Base-by-base conservation (phyloP, 2,329 filamentous ascomycete species). In the Gnomoniopsis sp. region DNA sequence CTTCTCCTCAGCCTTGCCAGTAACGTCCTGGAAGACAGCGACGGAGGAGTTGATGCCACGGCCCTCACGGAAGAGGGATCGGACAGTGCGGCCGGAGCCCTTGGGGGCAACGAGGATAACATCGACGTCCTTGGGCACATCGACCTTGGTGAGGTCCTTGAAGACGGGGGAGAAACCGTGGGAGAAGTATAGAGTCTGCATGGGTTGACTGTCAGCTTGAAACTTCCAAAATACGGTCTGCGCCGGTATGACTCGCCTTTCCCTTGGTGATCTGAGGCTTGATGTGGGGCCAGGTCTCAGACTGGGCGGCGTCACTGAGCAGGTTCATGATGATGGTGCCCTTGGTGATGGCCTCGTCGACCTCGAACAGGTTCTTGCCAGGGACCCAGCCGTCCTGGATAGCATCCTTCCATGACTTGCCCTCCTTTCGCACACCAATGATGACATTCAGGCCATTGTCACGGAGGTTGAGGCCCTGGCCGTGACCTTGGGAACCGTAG, bases 81-180 rank as follows among this genome's bases (percentile, higher is more conserved):
- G 93, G 76, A 99, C 95, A 70, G 95, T 99, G 75, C 95, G 93
- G 79, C 95, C 95, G 75, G 93, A 98, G 74, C 95, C 95, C 88
- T 99, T 99, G 81, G 95, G 95, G 68, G 95, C 95, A 72, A 96
- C 93, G 75, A 99, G 93, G 85, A 99, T 99, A 78, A 99, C 95
- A 78, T 99, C 95, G 75, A 99, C 90, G 81, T 98, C 90, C 67
- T 77, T 86, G 79, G 95, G 95, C 65, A 97, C 91, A 64, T 99
- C 95, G 75, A 99, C 95, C 80, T 97, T 96, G 86, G 95, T 99
- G 75, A 95, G 88, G 77, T 96, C 89, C 86, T 97, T 97, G 91
- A 99, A 99, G 79, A 99, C 93, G 75, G 95, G 95, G 65, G 95
- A 98, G 90, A 99, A 99, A 74, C 95, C 95, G 87, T 99, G 95